These are phyloP conservation scores for Gastrolobium villosum DNA, from an alignment of 306 rosid genomes.

Conservation along the genomic window DNA sequence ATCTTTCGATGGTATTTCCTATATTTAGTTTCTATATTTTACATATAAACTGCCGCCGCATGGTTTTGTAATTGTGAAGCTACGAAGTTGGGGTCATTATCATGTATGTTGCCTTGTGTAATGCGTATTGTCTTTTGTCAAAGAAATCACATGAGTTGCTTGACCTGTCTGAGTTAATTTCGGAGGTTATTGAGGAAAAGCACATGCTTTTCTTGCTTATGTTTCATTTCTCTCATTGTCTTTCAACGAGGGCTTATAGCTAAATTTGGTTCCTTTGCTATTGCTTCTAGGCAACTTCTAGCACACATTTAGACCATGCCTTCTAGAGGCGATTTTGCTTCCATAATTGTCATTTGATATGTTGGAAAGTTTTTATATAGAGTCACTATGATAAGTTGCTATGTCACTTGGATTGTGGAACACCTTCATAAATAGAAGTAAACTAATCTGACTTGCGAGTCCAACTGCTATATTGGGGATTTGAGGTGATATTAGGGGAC, in stretches of 20 bases:
- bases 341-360: conserved; percentile 33
- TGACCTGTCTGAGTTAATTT: conserved; percentile 33
- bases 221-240: conserved; percentile 37
- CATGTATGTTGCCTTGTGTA: background rate
- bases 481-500: conserved; percentile 23
- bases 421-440: conserved; percentile 18
- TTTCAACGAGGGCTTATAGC: conserved; percentile 43
- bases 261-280: conserved; percentile 37
- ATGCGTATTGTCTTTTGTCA: conserved; percentile 41
- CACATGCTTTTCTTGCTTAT: conserved; percentile 55
- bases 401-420: conserved; percentile 24
- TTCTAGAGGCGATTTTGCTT: conserved; percentile 14
- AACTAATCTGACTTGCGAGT: conserved; percentile 17
- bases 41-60: background rate
- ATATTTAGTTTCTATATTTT: background rate
- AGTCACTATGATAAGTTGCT: conserved; percentile 37
- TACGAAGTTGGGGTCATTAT: conserved; percentile 3
- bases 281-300: conserved; percentile 32
- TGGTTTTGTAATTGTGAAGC: conserved; percentile 3
- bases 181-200: conserved; percentile 53
- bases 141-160: conserved; percentile 55
- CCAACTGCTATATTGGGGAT: conserved; percentile 32
- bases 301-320: conserved; percentile 1
- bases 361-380: conserved; percentile 29
- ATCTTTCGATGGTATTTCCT: background rate